Evolutionary conservation across 495 filamentous ascomycete species (phyloP).

Genomic region (Xylaria flabelliformis): DNA sequence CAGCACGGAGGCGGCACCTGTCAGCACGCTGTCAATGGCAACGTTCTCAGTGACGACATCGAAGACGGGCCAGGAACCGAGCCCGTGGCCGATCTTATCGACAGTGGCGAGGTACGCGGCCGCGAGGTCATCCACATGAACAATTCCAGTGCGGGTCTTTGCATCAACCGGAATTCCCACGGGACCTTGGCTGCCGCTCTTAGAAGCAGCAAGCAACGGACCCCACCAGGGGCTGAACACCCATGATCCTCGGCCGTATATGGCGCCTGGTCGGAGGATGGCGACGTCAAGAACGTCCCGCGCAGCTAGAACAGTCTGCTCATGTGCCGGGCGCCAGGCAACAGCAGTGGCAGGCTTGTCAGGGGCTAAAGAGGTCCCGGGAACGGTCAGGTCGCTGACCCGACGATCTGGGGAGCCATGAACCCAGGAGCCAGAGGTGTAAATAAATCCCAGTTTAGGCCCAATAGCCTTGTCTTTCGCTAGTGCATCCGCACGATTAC

Average conservation of each 20-base stretch:
- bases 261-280: conserved; percentile 44
- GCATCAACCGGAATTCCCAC: neutral
- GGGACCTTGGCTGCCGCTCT: neutral
- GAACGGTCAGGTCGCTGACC: conserved; percentile 42
- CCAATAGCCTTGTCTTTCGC: conserved; percentile 23
- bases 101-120: neutral
- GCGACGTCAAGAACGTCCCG: conserved; percentile 47
- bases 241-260: conserved; percentile 45
- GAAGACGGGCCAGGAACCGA: conserved; percentile 30
- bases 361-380: conserved; percentile 32
- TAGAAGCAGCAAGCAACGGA: neutral
- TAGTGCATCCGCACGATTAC: neutral
- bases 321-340: conserved; percentile 44
- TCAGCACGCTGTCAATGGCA: conserved; percentile 13
- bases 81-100: neutral
- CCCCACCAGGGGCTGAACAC: neutral
- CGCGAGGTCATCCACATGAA: neutral
- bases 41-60: neutral
- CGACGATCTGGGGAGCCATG: conserved; percentile 42
- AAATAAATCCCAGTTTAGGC: conserved; percentile 53
- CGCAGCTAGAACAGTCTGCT: conserved; percentile 43
- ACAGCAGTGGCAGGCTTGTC: conserved; percentile 34
- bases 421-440: conserved; percentile 51
- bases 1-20: conserved; percentile 28
- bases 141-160: neutral